Evolutionary conservation across 495 filamentous ascomycete species (phyloP).

Genomic region (Parachaetomium inaequale): DNA sequence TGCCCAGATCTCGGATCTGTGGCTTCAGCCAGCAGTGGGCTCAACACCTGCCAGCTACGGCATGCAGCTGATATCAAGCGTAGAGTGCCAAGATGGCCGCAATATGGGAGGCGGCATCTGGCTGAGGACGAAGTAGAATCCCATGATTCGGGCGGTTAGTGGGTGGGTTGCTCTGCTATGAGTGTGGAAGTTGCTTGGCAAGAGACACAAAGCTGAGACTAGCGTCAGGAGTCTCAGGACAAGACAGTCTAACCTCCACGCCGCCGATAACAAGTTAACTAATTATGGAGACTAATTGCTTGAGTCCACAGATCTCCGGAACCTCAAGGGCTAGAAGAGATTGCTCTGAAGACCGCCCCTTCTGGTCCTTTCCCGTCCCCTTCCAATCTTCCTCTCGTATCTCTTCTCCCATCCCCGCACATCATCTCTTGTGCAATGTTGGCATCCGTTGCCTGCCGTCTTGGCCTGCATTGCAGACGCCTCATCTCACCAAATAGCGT

Average conservation of each 20-base stretch:
- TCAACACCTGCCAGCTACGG: too few species aligned
- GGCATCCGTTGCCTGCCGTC: conserved; percentile 5
- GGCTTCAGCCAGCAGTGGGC: too few species aligned
- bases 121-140: too few species aligned
- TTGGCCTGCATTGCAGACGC: conserved; percentile 20
- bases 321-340: not conserved
- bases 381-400: not conserved
- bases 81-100: too few species aligned
- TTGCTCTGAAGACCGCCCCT: not conserved
- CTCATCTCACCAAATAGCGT: not conserved
- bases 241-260: not conserved
- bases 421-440: not conserved
- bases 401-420: not conserved
- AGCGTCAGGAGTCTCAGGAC: not conserved
- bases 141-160: not conserved
- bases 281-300: not conserved
- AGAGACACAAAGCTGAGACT: not conserved
- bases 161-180: not conserved
- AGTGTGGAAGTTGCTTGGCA: not conserved
- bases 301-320: not conserved
- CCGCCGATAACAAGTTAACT: not conserved
- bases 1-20: not conserved
- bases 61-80: too few species aligned
- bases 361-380: not conserved
- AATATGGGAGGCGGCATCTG: too few species aligned